Percentiles rank a stretch among this genome's conserved stretches.
These are phyloP conservation scores for Lipomyces sp. DNA, from an alignment of 805 yeast genomes.

Conservation along the genomic window DNA sequence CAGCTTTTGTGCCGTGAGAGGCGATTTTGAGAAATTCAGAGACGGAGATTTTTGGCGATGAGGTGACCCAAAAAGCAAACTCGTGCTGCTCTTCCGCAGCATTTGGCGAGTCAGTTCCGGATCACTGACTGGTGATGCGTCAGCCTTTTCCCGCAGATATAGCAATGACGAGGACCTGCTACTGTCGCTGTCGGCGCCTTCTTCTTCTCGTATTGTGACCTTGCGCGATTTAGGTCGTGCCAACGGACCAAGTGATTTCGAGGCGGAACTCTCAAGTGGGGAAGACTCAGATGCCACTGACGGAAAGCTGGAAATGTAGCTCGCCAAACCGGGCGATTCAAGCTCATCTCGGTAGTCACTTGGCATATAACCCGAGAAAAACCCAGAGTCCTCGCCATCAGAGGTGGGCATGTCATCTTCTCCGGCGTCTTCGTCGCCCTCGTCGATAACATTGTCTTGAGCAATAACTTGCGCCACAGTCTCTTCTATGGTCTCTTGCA, in stretches of 20 bases:
- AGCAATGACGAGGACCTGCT: constrained; percentile 26
- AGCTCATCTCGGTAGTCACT: constrained; percentile 24
- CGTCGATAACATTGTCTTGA: constrained; percentile 27
- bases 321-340: constrained; percentile 21
- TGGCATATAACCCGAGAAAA: constrained; percentile 6
- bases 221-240: constrained; percentile 17
- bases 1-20: constrained; percentile 13
- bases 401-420: constrained; percentile 24
- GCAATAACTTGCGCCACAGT: constrained; percentile 57
- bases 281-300: constrained; percentile 25
- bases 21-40: constrained; percentile 18
- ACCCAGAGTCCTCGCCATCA: constrained; percentile 24
- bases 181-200: constrained; percentile 27
- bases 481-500: constrained; percentile 58
- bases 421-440: constrained; percentile 27
- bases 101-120: constrained; percentile 10
- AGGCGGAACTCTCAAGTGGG: constrained; percentile 13
- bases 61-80: constrained; percentile 25
- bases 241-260: constrained; percentile 2
- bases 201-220: constrained; percentile 16
- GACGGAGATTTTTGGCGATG: constrained; percentile 28
- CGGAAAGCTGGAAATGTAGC: constrained; percentile 12
- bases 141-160: constrained; percentile 24
- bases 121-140: constrained; percentile 25
- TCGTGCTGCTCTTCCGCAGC: constrained; percentile 17